Conservation (phyloP, 2,329 filamentous ascomycete genomes). For the Aspergillus unguis region DNA sequence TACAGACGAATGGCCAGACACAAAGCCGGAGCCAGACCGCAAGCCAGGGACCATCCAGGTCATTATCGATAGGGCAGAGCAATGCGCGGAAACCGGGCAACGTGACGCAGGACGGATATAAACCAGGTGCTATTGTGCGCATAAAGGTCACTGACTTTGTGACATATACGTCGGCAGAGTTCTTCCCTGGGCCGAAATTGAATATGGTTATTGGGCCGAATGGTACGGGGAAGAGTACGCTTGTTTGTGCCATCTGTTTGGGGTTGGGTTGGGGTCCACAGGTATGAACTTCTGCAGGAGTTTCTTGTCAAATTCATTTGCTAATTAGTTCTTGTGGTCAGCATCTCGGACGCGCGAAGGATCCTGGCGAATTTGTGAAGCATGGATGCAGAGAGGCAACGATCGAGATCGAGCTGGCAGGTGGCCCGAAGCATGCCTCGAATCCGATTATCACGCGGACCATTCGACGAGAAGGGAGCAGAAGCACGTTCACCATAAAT, state of each 20-base stretch:
- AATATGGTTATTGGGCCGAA: slow-evolving; percentile 99
- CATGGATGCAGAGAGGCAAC: slow-evolving; percentile 72
- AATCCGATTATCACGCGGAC: slow-evolving; percentile 74
- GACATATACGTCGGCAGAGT: slow-evolving; percentile 89
- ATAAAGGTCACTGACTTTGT: slow-evolving; percentile 88
- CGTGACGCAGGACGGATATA: slow-evolving; percentile 25
- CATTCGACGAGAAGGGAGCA: slow-evolving; percentile 80
- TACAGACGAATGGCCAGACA: neutral
- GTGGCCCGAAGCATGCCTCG: slow-evolving; percentile 48
- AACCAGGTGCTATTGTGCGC: slow-evolving; percentile 79
- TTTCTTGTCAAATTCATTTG: neutral
- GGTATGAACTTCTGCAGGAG: slow-evolving; percentile 34
- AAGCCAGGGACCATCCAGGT: neutral
- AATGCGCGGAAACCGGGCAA: slow-evolving; percentile 10
- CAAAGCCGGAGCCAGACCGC: neutral
- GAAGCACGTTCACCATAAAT: slow-evolving; percentile 74
- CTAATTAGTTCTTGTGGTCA: slow-evolving; percentile 26
- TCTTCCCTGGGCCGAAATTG: slow-evolving; percentile 82
- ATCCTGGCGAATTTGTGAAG: slow-evolving; percentile 88
- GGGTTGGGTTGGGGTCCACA: slow-evolving; percentile 79
- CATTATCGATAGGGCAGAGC: neutral
- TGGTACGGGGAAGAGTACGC: slow-evolving; percentile 93
- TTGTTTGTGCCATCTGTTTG: slow-evolving; percentile 94
- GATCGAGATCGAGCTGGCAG: slow-evolving; percentile 88
- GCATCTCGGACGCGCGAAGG: slow-evolving; percentile 79